Base-by-base conservation (phyloP, 2,329 filamentous ascomycete genomes). In the Mollisiaceae sp. region DNA sequence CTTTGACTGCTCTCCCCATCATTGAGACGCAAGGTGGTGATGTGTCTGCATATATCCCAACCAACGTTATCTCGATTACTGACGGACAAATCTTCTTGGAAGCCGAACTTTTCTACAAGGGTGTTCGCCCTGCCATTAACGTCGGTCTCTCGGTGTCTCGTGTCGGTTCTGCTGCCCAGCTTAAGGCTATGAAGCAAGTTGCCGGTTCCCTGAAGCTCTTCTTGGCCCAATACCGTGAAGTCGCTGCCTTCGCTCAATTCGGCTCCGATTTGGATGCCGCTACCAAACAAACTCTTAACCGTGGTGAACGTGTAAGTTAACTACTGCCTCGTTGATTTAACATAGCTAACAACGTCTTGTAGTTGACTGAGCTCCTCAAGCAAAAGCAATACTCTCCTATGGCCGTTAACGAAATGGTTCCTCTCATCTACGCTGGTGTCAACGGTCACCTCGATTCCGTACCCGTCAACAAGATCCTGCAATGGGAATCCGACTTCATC, bases 131-230 rank as follows among this genome's bases (percentile, higher is more conserved):
- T 77, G 95, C 95, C 85, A 99, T 99, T 83, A 99, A 99, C 89
- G 95, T 99, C 91, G 95, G 95, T 95, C 92, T 99, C 77, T 99
- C 95, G 78, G 95, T 99, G 77, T 99, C 95, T 76, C 95, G 95
- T 92, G 95, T 99, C 90, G 95, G 95, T 82, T 99, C 95, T 79
- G 93, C 95, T 81, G 95, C 95, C 80, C 95, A 99, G 89, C 89
- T 98, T 82, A 99, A 98, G 92, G 94, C 95, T 85, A 99, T 99
- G 95, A 99, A 99, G 90, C 95, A 99, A 88, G 95, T 99, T 77
- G 95, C 95, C 79, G 95, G 95, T 89, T 98, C 94, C 75, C 88
- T 99, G 80, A 99, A 99, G 90, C 93, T 99, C 77, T 99, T 98
- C 93, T 92, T 99, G 91, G 95, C 95, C 78, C 95, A 99, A 87